Evolutionary conservation across 805 yeast genomes (phyloP).

Genomic region (Ogataea ganodermae): DNA sequence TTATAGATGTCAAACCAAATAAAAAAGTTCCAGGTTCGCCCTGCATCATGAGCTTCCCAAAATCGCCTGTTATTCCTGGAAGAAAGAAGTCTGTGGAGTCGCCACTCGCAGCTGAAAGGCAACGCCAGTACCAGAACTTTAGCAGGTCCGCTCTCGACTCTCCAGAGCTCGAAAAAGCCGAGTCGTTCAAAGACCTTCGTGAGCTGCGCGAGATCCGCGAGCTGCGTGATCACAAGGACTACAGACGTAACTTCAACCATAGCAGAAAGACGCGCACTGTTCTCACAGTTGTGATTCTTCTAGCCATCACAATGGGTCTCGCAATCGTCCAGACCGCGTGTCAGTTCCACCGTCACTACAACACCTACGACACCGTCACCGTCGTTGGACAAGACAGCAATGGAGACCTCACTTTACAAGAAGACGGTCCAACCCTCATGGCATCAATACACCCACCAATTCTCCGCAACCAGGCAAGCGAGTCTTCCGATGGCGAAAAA

Average conservation of each 20-base stretch:
- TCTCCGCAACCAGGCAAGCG: slow-evolving; percentile 1
- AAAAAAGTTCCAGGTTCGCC: no score
- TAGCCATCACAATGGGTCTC: slow-evolving; percentile 12
- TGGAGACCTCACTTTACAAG: background rate
- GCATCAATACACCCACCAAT: background rate
- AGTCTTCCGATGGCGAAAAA: slow-evolving; percentile 7
- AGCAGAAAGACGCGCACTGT: slow-evolving; percentile 7
- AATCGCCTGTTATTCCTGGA: slow-evolving; percentile 11
- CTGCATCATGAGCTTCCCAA: slow-evolving; percentile 11
- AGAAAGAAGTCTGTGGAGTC: slow-evolving; percentile 16
- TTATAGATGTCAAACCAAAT: no score
- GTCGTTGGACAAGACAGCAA: slow-evolving; percentile 2
- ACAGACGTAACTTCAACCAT: slow-evolving; percentile 6
- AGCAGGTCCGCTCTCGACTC: slow-evolving; percentile 6
- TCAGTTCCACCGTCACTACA: slow-evolving; percentile 5
- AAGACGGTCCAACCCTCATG: slow-evolving; percentile 4
- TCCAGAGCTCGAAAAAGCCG: slow-evolving; percentile 15
- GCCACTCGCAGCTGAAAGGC: slow-evolving; percentile 17
- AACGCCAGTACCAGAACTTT: slow-evolving; percentile 16
- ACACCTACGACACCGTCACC: background rate
- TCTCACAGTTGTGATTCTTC: slow-evolving; percentile 6
- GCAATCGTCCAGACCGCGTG: slow-evolving; percentile 11
- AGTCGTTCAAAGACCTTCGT: background rate
- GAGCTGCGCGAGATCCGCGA: background rate
- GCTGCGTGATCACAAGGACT: background rate